These are phyloP conservation scores for Aspergillus homomorphus DNA, from an alignment of 495 filamentous ascomycete species.

Conservation along the genomic window DNA sequence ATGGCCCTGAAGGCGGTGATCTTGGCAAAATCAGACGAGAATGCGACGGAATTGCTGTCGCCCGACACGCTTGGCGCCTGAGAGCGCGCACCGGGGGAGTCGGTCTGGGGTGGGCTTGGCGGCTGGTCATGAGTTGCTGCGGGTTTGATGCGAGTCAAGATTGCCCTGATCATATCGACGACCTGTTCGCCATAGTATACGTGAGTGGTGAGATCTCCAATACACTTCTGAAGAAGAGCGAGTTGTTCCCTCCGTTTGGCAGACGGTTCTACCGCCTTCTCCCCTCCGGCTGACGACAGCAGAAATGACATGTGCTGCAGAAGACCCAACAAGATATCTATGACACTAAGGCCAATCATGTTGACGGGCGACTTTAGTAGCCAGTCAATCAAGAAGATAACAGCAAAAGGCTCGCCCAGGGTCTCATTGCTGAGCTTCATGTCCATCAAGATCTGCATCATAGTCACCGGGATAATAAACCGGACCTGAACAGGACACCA, in stretches of 20 bases:
- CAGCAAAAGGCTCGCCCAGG: conserved; percentile 64
- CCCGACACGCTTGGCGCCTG: conserved; percentile 9
- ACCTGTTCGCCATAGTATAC: conserved; percentile 94
- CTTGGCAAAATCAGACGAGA: conserved; percentile 70
- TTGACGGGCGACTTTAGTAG: conserved; percentile 85
- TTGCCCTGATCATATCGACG: conserved; percentile 79
- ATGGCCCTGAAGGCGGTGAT: conserved; percentile 74
- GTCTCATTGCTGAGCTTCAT: conserved; percentile 63
- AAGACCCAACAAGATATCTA: conserved; percentile 81
- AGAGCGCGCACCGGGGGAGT: conserved; percentile 26
- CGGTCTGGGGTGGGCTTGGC: conserved; percentile 37
- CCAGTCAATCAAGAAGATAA: conserved; percentile 71
- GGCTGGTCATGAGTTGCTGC: conserved; percentile 40
- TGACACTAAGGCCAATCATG: conserved; percentile 88
- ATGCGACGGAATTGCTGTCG: conserved; percentile 45
- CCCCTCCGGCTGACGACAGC: conserved; percentile 55
- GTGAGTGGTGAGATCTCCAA: conserved; percentile 84
- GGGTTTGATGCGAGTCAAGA: conserved; percentile 73
- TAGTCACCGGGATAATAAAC: conserved; percentile 76
- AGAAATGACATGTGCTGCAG: conserved; percentile 73
- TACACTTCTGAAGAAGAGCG: conserved; percentile 65
- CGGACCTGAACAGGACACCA: conserved; percentile 92
- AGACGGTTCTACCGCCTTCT: conserved; percentile 15
- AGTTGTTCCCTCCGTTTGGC: conserved; percentile 51
- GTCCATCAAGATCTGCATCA: conserved; percentile 68